Evolutionary conservation across 2,329 filamentous ascomycete species (phyloP), one percentile per base, ranked within the genome.

Genomic region (Fusarium proliferatum): DNA sequence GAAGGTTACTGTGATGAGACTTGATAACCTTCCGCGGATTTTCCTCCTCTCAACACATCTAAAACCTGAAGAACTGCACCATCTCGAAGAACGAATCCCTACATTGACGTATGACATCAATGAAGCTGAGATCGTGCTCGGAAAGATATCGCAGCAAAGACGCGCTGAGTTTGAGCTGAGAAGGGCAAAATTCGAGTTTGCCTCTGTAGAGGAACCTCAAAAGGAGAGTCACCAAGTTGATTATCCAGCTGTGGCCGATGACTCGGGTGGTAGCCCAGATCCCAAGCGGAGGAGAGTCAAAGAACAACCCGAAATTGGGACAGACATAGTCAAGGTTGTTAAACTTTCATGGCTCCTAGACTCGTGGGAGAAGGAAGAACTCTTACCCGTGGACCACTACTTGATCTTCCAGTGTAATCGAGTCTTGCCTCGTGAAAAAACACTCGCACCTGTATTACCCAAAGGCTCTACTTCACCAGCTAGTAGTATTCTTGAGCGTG

Each of bases 101-200:
- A 87, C 86, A 1, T 80, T 96, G 60, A 95, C 94, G 0, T 91
- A 92, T 66, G 89, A 96, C 80, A 85, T 92, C 59, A 85, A 86
- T 19, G 92, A 96, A 80, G 94, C 94, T 2, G 86, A 88, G 9
- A 81, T 98, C 6, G 86, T 97, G 4, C 80, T 98, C 36, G 94
- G 93, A 4, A 94, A 91, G 73, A 87, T 97, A 39, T 86, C 86
- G 2, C 91, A 89, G 62, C 91, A 89, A 72, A 88, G 90, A 76
- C 88, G 96, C 23, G 94, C 94, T 2, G 86, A 89, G 52, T 91
- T 97, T 76, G 96, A 98, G 82, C 84, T 98, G 69, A 88, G 94
- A 60, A 87, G 89, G 11, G 87, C 89, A 51, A 91, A 90, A 19
- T 75, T 97, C 5, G 80, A 82, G 45, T 90, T 90, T 0, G 85